Evolutionary conservation across 345 rosid species (phyloP), one percentile per base, ranked within the genome.

Genomic region (Alliaria petiolata): DNA sequence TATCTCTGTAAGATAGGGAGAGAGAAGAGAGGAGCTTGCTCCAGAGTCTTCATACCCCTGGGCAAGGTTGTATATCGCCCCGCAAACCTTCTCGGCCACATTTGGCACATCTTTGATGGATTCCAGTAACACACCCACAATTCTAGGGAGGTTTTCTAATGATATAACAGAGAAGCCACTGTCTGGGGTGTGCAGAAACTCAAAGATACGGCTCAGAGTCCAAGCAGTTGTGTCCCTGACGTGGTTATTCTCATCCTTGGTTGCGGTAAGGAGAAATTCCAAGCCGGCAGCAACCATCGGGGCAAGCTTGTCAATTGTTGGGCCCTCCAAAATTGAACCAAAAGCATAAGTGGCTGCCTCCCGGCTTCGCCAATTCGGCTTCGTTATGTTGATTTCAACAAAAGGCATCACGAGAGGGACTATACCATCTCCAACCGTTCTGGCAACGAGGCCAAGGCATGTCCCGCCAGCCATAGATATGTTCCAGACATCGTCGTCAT

Each of bases 381-480:
- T 85, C 67, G 62, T 63, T 55, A 95, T 91, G 79, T 91, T 88
- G 25, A 72, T 72, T 80, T 95, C 95, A 56, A 91, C 93, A 63
- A 91, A 95, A 44, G 97, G 97, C 93, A 89, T 88, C 52, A 91
- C 99, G 56, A 93, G 90, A 57, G 92, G 90, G 65, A 95, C 91
- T 52, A 91, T 76, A 52, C 82, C 85, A 79, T 91, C 89, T 46
- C 96, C 99, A 78, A 95, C 99, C 1, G 99, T 89, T 80, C 96
- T 85, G 42, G 97, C 84, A 78, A 91, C 95, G 72, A 95, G 97
- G 46, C 96, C 95, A 8, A 95, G 85, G 78, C 99, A 95, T 4
- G 99, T 95, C 49, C 97, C 99, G 7, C 99, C 97, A 15, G 99
- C 96, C 99, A 95, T 95, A 11, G 99, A 84, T 59, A 95, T 79